Conservation (phyloP, 179 eudicot genomes). For the Silene noctiflora region DNA sequence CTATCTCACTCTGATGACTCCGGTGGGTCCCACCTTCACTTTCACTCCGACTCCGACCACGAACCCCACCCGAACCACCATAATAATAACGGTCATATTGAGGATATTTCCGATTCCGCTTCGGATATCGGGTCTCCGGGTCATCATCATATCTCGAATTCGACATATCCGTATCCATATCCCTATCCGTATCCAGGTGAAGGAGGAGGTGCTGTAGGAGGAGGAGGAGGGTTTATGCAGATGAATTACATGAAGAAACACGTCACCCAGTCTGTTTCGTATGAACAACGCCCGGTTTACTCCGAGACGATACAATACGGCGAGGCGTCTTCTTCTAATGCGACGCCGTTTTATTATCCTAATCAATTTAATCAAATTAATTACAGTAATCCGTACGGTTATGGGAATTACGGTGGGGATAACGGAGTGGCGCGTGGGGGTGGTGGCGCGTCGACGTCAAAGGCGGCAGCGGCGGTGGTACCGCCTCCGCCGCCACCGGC, state of each 20-base stretch:
- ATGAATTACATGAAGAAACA: constrained; percentile 67
- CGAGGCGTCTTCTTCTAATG: constrained; percentile 36
- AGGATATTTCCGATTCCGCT: not conserved
- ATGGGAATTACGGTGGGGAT: constrained; percentile 25
- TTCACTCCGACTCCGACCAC: constrained; percentile 47
- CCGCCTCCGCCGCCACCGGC: constrained; percentile 71
- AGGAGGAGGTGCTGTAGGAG: constrained; percentile 13
- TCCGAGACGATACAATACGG: constrained; percentile 52
- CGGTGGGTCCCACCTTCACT: constrained; percentile 62
- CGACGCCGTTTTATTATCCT: constrained; percentile 2
- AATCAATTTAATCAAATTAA: not conserved
- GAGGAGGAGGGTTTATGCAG: constrained; percentile 40
- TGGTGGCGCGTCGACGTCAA: constrained; percentile 13
- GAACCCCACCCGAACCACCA: constrained; percentile 23
- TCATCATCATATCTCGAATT: not conserved
- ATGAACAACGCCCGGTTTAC: constrained; percentile 50
- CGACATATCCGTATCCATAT: not conserved
- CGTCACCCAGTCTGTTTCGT: constrained; percentile 57
- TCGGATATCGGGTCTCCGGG: not conserved
- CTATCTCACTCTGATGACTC: constrained; percentile 37
- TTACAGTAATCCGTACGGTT: constrained; percentile 19
- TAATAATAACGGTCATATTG: not conserved
- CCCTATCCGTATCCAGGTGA: constrained; percentile 12
- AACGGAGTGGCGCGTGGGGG: not conserved
- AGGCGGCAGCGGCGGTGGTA: constrained; percentile 45